Conservation (phyloP, 2,329 filamentous ascomycete species). For the Neocucurbitaria cava region DNA sequence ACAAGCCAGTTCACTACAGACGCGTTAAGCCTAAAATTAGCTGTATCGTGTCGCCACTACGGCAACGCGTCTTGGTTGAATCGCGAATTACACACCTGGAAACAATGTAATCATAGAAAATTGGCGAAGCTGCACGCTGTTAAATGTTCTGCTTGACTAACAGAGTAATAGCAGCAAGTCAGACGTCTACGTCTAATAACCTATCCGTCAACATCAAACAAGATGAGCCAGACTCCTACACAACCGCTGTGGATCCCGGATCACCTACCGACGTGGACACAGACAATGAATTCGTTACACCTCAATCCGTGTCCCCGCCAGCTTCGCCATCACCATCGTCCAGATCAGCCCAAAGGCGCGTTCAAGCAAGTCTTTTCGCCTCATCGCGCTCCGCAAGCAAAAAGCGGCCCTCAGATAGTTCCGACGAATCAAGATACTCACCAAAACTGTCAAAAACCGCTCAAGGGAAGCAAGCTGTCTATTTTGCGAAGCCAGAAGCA, state of each 20-base stretch:
- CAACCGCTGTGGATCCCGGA: conserved; percentile 27
- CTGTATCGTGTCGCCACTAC: not conserved
- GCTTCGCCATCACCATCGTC: conserved; percentile 24
- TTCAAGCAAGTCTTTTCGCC: conserved; percentile 35
- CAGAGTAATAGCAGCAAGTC: not conserved
- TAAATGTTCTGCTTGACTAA: conserved; percentile 1
- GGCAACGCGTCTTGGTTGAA: not conserved
- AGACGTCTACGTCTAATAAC: not conserved
- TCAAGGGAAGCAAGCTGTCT: conserved; percentile 33
- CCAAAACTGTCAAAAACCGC: conserved; percentile 37
- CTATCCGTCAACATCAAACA: not conserved
- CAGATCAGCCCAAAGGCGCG: conserved; percentile 24
- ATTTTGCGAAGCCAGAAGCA: not conserved
- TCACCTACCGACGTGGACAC: conserved; percentile 43
- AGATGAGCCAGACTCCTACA: conserved; percentile 14
- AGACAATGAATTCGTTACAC: conserved; percentile 26
- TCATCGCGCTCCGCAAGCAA: conserved; percentile 16
- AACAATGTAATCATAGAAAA: not conserved
- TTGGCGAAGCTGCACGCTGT: not conserved
- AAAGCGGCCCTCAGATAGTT: conserved; percentile 33
- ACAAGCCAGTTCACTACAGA: not conserved
- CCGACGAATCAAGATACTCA: conserved; percentile 22
- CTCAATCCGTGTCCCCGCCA: conserved; percentile 18
- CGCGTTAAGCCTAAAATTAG: not conserved
- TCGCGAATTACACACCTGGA: not conserved